A percentile compares a stretch with the other conserved stretches of the same genome.
Evolutionary conservation across 257 asterid genomes (phyloP).

Genomic region (Solanum chilense): DNA sequence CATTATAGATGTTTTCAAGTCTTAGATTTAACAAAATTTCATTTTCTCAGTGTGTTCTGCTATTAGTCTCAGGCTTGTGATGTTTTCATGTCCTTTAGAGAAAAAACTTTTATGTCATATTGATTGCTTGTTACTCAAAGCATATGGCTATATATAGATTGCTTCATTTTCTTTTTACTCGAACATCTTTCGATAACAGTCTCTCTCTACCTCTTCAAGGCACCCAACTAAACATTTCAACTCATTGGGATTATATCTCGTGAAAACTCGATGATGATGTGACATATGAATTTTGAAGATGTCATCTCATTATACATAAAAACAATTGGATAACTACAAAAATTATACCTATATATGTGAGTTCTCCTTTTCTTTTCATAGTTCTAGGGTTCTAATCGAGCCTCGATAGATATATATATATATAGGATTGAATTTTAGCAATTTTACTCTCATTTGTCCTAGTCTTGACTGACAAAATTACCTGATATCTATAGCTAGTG

Average conservation of each 20-base stretch:
- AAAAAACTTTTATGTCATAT: neutral
- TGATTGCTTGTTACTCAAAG: neutral
- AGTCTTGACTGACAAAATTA: neutral
- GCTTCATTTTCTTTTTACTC: neutral
- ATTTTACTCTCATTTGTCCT: too few relatives aligned
- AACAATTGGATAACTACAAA: neutral
- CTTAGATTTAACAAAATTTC: neutral
- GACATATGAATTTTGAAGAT: neutral
- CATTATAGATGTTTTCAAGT: neutral
- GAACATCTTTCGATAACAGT: too few relatives aligned
- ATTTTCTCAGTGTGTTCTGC: neutral
- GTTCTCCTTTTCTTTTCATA: neutral
- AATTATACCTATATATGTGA: neutral
- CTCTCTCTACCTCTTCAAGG: neutral
- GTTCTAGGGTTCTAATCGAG: too few relatives aligned
- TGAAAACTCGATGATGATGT: neutral
- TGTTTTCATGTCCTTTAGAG: neutral
- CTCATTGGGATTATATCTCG: neutral
- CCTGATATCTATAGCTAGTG: neutral
- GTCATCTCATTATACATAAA: neutral
- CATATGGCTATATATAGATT: neutral
- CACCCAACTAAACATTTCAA: neutral
- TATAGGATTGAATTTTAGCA: too few relatives aligned
- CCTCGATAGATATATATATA: too few relatives aligned
- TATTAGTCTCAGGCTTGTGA: neutral